Conservation (phyloP, 2,329 filamentous ascomycete species). For the Aspergillus amoenus region DNA sequence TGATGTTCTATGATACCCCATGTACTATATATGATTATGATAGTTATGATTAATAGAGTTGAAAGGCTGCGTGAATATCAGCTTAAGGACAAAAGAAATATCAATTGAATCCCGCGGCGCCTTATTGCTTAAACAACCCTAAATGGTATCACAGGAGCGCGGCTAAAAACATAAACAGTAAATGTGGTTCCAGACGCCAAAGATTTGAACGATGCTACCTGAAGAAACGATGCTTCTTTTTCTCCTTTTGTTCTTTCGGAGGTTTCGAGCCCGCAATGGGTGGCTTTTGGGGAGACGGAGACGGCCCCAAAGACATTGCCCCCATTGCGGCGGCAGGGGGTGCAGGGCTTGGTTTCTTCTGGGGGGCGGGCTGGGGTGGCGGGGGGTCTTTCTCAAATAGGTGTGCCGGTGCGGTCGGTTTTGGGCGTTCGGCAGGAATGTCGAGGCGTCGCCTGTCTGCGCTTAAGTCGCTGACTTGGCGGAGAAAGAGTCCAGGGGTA, state of each 20-base stretch:
- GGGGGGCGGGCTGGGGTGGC: constrained; percentile 36
- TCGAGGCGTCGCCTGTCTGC: constrained; percentile 72
- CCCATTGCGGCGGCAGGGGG: constrained; percentile 36
- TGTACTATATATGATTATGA: neutral
- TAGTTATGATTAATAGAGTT: neutral
- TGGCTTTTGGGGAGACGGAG: constrained; percentile 42
- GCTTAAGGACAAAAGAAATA: constrained; percentile 5
- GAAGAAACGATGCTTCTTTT: constrained; percentile 61
- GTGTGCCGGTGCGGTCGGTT: constrained; percentile 79
- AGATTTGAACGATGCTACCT: constrained; percentile 22
- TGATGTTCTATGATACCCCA: constrained; percentile 13
- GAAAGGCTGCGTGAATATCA: neutral
- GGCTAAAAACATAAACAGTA: constrained; percentile 15
- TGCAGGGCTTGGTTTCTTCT: constrained; percentile 24
- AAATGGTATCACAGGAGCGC: constrained; percentile 37
- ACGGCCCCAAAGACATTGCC: constrained; percentile 37
- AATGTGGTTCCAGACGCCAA: neutral
- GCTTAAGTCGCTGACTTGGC: constrained; percentile 78
- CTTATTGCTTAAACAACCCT: constrained; percentile 14
- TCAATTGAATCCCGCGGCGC: constrained; percentile 9
- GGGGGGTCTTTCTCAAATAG: constrained; percentile 72
- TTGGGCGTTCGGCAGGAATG: constrained; percentile 76
- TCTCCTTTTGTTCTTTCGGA: constrained; percentile 45
- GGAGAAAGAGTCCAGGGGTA: constrained; percentile 76
- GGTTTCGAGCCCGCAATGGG: constrained; percentile 22